Evolutionary conservation across 2,329 filamentous ascomycete species (phyloP), one percentile per base, ranked within the genome.

Genomic region (Aspergillus sp.): DNA sequence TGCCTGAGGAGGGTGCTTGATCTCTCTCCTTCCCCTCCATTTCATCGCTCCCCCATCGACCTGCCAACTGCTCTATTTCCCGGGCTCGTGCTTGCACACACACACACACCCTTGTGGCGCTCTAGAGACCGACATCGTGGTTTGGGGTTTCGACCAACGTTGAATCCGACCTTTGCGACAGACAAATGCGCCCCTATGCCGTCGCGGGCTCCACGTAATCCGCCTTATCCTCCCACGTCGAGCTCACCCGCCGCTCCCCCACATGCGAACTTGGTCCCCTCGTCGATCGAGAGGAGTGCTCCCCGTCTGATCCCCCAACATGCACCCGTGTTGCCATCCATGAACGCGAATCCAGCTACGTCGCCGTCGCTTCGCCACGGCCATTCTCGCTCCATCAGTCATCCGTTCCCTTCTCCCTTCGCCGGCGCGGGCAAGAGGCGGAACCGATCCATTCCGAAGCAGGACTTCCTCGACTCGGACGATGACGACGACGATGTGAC

Each of bases 401-500:
- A 94, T 69, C 90, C 91, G 11, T 90, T 94, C 64, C 88, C 90
- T 7, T 87, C 86, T 18, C 76, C 92, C 32, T 91, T 93, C 70
- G 82, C 84, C 32, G 77, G 78, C 63, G 87, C 73, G 55, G 69
- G 65, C 50, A 83, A 78, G 69, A 81, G 78, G 67, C 75, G 75
- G 57, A 76, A 86, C 70, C 87, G 85, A 75, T 83, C 82, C 67
- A 74, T 79, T 32, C 72, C 57, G 64, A 79, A 64, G 69, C 71
- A 65, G 36, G 77, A 77, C n/a, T 77, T 70, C 36, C 64, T 78
- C 51, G 81, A 81, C 54, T 78, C 78, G 3, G 75, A 78, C 36
- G 82, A 78, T 56, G 79, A 83, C 54, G 78, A 78, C 42, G 75
- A 81, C 57, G 78, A 78, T n/a, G 66, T 69, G 42, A 71, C 68